These are phyloP conservation scores for Rubus parviflorus DNA, from an alignment of 306 rosid species.

Conservation along the genomic window DNA sequence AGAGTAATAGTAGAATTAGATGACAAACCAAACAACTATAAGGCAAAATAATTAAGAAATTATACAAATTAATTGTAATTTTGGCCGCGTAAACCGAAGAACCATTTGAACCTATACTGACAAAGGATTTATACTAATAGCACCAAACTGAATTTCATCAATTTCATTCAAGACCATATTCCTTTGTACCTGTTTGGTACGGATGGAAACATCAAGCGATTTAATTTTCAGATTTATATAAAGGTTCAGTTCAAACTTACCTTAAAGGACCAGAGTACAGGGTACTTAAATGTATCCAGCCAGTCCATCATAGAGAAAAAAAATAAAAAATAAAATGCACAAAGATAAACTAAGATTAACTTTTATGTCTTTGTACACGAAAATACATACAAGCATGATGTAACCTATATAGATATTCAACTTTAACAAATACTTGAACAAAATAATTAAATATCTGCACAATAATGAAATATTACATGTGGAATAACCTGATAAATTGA, in stretches of 20 bases:
- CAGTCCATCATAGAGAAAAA: not conserved
- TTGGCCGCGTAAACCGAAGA: not conserved
- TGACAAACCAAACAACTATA: not conserved
- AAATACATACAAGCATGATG: not conserved
- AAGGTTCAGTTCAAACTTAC: not conserved
- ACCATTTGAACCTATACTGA: not conserved
- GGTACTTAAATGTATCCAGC: not conserved
- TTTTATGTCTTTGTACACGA: not conserved
- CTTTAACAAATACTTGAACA: too few relatives aligned
- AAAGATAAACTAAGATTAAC: not conserved
- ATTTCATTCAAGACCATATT: not conserved
- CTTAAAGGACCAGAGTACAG: not conserved
- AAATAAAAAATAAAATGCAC: not conserved
- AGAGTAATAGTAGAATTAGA: not conserved
- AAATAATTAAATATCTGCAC: too few relatives aligned
- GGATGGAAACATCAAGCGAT: not conserved
- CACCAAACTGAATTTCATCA: not conserved
- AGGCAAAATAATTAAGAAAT: not conserved
- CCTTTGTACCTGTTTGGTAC: not conserved
- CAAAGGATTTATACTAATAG: not conserved
- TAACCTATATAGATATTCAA: not conserved
- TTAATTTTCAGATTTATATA: not conserved
- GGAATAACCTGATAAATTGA: not conserved
- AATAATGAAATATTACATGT: too few relatives aligned
- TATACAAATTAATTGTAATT: not conserved